Base-by-base conservation (phyloP, 164 flowering plant genomes). In the Cinnamomum chago region DNA sequence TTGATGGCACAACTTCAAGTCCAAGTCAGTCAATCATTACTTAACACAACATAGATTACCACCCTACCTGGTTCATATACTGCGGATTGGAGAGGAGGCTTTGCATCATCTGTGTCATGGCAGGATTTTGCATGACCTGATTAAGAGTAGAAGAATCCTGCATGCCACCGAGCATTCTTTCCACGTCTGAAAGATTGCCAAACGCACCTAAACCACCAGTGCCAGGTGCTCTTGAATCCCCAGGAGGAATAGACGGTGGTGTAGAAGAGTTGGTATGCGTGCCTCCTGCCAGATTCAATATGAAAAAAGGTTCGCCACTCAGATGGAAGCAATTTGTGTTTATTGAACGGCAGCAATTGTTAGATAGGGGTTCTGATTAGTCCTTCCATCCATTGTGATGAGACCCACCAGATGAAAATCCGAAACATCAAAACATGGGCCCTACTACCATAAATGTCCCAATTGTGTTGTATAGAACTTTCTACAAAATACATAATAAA, bases 71-170 rank as follows among this genome's bases (percentile, higher is more conserved):
- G 65, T 85, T 86, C 90, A 88, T 82, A 78, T 86, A 85, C 67
- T 88, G 88, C 51, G 91, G 91, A 64, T 88, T 82, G 13, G 91
- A 86, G 27, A 88, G 82, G 65, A 88, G 40, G 79, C 80, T 84
- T 74, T 93, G 98, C 92, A 91, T 88, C 86, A 93, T 90, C 79
- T 92, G 99, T 5, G 95, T 80, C 51, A 95, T 73, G 62, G 92
- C 92, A 62, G 99, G 99, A 79, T 87, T 93, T 80, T 93, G 96
- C 90, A 95, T 71, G 20, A 93, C 40, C 81, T 93, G 97, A 75
- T 79, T 90, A 80, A 90, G 10, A 20, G 47, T 24, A 71, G 86
- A 65, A 33, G 87, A 24, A 83, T 90, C 96, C 47, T 83, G 92
- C 81, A 78, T 76, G 70, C 86, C 87, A 77, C 87, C 82, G 28